Conservation (phyloP, 495 filamentous ascomycete genomes). For the Massariosphaeria phaeospora region DNA sequence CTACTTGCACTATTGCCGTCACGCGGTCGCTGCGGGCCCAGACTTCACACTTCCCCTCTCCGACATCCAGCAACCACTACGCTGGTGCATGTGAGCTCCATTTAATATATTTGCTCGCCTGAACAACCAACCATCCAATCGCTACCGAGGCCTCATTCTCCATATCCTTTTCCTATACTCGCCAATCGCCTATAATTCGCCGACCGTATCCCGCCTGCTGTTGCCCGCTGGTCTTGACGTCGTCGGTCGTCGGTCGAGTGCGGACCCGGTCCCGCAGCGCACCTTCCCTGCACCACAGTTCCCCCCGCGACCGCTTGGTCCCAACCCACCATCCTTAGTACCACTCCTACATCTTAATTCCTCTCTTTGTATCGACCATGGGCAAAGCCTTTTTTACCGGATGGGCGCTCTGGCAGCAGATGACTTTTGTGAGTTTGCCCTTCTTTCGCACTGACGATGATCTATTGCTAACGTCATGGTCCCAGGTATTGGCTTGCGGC, state of each 20-base stretch:
- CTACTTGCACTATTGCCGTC: background rate
- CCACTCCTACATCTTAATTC: background rate
- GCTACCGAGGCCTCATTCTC: no score
- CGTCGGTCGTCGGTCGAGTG: constrained; percentile 2
- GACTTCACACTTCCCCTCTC: constrained; percentile 2
- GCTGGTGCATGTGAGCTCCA: constrained; percentile 21
- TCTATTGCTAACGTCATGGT: constrained; percentile 13
- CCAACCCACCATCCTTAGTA: constrained; percentile 6
- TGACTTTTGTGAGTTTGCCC: constrained; percentile 71
- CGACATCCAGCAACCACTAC: constrained; percentile 27
- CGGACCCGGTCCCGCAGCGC: background rate
- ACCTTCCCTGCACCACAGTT: background rate
- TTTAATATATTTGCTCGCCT: no score
- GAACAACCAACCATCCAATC: no score
- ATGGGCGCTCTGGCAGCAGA: constrained; percentile 87
- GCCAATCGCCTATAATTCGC: background rate
- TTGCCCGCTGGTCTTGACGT: constrained; percentile 3
- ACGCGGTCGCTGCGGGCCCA: background rate
- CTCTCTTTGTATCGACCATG: constrained; percentile 25
- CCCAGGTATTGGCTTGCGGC: constrained; percentile 37
- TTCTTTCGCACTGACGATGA: background rate
- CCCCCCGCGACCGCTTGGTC: background rate
- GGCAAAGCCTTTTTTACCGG: constrained; percentile 58
- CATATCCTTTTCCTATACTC: background rate
- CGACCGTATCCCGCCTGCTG: background rate